Conservation (phyloP, 2,329 filamentous ascomycete species). For the Stromatinia cepivora region DNA sequence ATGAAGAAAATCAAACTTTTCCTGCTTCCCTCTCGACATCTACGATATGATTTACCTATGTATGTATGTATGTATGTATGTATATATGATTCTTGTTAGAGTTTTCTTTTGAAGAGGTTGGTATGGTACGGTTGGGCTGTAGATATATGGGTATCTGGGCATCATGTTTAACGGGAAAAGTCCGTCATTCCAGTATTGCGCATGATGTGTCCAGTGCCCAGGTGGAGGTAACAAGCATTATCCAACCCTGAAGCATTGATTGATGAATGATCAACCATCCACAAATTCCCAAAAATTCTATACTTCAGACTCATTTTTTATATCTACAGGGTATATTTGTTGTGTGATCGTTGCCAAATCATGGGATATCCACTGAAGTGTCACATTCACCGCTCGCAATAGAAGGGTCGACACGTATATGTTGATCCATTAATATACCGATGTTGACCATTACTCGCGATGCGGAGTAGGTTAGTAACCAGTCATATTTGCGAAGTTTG, state of each 20-base stretch:
- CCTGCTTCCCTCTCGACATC: neutral
- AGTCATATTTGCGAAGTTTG: constrained; percentile 17
- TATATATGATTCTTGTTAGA: neutral
- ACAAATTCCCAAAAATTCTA: constrained; percentile 7
- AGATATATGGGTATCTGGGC: constrained; percentile 13
- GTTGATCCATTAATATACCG: constrained; percentile 22
- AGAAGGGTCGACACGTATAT: constrained; percentile 23
- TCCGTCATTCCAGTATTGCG: constrained; percentile 21
- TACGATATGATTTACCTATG: neutral
- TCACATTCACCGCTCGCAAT: constrained; percentile 24
- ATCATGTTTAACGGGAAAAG: constrained; percentile 4
- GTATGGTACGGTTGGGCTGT: constrained; percentile 16
- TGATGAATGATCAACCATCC: constrained; percentile 22
- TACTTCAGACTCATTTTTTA: constrained; percentile 12
- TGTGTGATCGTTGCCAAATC: constrained; percentile 25
- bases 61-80: neutral
- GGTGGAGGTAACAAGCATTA: constrained; percentile 21
- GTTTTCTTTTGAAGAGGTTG: constrained; percentile 10
- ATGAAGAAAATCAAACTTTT: constrained; percentile 10
- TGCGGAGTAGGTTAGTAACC: constrained; percentile 3
- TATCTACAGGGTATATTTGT: constrained; percentile 15
- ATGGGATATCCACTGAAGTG: constrained; percentile 24
- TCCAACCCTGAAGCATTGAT: constrained; percentile 19
- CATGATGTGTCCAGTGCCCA: constrained; percentile 23
- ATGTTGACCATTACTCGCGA: constrained; percentile 19